phyloP scores from a whole-genome alignment of 352 stramenopile genomes.

The Phytophthora agathidicida region DNA sequence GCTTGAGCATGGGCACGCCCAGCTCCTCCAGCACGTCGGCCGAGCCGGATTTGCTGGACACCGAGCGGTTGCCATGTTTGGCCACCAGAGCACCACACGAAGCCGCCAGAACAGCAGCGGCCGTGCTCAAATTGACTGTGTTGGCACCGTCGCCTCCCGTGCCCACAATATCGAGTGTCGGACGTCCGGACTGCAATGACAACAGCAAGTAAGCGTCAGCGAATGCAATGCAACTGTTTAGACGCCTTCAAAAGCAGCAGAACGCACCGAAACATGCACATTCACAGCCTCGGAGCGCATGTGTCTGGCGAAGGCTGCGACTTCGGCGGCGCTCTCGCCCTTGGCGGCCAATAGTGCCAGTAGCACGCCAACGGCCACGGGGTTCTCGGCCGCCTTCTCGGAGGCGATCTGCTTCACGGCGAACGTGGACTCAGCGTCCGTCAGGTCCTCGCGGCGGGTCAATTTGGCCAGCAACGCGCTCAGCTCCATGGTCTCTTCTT shows the following conservation, averaged over 20 bases:
- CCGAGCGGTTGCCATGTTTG: constrained; percentile 98
- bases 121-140: constrained; percentile 99
- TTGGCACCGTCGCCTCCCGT: constrained; percentile 98
- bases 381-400: constrained; percentile 59
- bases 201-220: constrained; percentile 12
- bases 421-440: constrained; percentile 66
- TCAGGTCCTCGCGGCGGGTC: constrained; percentile 72
- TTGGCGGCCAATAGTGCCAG: constrained; percentile 95
- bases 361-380: constrained; percentile 89
- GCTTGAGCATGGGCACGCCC: constrained; percentile 95
- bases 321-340: constrained; percentile 94
- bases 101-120: constrained; percentile 93
- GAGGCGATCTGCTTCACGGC: constrained; percentile 80
- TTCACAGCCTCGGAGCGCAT: constrained; percentile 94
- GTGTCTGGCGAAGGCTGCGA: constrained; percentile 95
- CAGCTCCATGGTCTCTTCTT: constrained; percentile 58
- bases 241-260: neutral
- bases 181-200: constrained; percentile 46
- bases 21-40: constrained; percentile 98
- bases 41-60: constrained; percentile 94
- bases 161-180: constrained; percentile 98
- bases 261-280: constrained; percentile 65
- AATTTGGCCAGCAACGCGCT: constrained; percentile 82
- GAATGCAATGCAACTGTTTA: neutral
- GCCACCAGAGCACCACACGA: constrained; percentile 94